phyloP scores from a whole-genome alignment of 2,329 filamentous ascomycete genomes.

The Fusarium sterilihyphosum region DNA sequence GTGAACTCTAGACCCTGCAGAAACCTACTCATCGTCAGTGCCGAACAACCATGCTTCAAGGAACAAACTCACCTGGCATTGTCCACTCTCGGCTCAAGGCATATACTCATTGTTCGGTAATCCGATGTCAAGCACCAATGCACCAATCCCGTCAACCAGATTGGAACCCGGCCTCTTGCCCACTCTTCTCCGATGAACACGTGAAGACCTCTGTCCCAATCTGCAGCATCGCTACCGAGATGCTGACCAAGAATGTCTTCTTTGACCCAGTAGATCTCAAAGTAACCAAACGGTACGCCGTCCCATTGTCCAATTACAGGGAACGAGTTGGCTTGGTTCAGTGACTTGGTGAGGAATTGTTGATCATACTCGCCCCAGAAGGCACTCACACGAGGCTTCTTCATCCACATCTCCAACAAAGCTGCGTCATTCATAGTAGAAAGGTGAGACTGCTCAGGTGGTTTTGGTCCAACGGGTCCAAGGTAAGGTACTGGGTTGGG shows the following conservation, averaged over 20 bases:
- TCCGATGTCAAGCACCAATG: slow-evolving; percentile 86
- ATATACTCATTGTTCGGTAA: slow-evolving; percentile 81
- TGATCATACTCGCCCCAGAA: slow-evolving; percentile 81
- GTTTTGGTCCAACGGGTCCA: slow-evolving; percentile 63
- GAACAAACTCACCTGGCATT: slow-evolving; percentile 76
- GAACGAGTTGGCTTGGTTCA: slow-evolving; percentile 80
- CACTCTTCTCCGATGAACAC: slow-evolving; percentile 92
- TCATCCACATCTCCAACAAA: slow-evolving; percentile 88
- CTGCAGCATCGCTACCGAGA: slow-evolving; percentile 71
- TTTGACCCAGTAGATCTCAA: slow-evolving; percentile 98
- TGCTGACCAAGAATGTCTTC: slow-evolving; percentile 83
- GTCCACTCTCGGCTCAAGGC: slow-evolving; percentile 90
- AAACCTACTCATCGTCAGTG: slow-evolving; percentile 43
- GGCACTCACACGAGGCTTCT: slow-evolving; percentile 81
- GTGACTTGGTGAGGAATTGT: slow-evolving; percentile 72
- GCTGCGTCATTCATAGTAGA: slow-evolving; percentile 60
- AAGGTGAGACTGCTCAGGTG: slow-evolving; percentile 54
- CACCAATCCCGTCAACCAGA: slow-evolving; percentile 87
- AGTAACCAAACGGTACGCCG: slow-evolving; percentile 94
- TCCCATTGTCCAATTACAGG: slow-evolving; percentile 95
- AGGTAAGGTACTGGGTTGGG: slow-evolving; percentile 70
- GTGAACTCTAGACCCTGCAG: slow-evolving; percentile 72
- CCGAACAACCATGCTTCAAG: accelerated
- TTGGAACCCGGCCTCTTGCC: slow-evolving; percentile 81
- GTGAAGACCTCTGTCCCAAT: slow-evolving; percentile 91